Evolutionary conservation across 345 rosid species (phyloP).

Genomic region (Psidium friedrichsthalianum): DNA sequence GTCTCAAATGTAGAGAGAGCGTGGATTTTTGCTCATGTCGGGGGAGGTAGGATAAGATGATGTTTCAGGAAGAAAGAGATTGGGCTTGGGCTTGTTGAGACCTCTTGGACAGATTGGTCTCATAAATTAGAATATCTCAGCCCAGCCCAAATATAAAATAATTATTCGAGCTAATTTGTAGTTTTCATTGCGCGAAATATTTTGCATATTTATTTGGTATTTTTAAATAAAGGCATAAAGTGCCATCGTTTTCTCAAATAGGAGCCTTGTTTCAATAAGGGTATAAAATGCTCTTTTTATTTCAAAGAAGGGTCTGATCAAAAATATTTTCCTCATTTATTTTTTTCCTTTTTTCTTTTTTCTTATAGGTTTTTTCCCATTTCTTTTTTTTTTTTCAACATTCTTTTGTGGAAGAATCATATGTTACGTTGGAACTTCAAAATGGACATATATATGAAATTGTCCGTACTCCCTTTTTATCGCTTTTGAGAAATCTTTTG

Average conservation of each 20-base stretch:
- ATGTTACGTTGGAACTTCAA: neutral
- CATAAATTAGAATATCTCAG: neutral
- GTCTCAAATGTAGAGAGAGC: neutral
- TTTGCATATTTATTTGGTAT: neutral
- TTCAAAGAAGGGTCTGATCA: too few species aligned
- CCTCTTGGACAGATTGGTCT: neutral
- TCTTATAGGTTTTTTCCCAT: too few species aligned
- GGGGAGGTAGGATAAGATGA: neutral
- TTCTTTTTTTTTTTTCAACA: rapidly evolving
- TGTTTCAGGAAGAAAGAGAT: neutral
- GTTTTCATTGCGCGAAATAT: neutral
- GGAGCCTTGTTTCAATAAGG: too few species aligned
- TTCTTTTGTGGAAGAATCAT: neutral
- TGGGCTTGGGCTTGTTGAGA: neutral
- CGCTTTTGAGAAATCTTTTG: too few species aligned
- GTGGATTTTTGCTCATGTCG: neutral
- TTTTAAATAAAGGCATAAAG: too few species aligned
- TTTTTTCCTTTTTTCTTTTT: too few species aligned
- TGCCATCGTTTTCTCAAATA: too few species aligned
- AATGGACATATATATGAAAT: neutral
- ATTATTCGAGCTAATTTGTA: neutral
- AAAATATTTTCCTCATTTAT: too few species aligned
- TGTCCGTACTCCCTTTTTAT: neutral
- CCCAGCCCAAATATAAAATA: neutral
- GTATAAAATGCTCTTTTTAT: too few species aligned